Evolutionary conservation across 2,329 filamentous ascomycete genomes (phyloP).

Genomic region (Paracorniculantispora psalliotae): DNA sequence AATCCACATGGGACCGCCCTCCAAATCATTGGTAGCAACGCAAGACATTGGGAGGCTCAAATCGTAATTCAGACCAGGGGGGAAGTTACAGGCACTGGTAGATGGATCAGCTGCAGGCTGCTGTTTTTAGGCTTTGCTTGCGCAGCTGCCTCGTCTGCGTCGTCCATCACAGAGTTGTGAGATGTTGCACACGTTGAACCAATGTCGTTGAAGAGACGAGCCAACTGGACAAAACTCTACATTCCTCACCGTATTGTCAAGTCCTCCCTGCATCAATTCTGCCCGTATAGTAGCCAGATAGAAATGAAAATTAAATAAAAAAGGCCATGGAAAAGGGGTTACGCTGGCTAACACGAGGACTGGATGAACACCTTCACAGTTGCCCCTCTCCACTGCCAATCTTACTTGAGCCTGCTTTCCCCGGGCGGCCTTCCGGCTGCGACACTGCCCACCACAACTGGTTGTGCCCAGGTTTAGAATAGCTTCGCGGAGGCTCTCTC

Average conservation of each 20-base stretch:
- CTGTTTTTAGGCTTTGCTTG: too few species aligned
- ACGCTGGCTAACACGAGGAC: background rate
- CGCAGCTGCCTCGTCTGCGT: too few species aligned
- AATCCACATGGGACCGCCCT: background rate
- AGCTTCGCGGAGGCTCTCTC: too few species aligned
- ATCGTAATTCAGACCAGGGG: background rate
- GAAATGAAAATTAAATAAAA: too few species aligned
- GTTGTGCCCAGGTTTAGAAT: background rate
- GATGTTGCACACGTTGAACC: too few species aligned
- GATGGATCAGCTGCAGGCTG: background rate
- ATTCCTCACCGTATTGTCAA: too few species aligned
- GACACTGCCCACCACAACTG: background rate
- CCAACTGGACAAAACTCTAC: too few species aligned
- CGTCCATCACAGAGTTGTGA: too few species aligned
- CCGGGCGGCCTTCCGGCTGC: background rate
- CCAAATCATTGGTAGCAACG: background rate
- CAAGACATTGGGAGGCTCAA: too few species aligned
- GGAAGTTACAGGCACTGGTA: background rate
- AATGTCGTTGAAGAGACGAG: too few species aligned
- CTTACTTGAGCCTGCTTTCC: conserved; percentile 1
- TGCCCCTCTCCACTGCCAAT: conserved; percentile 11
- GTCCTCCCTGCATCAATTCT: too few species aligned
- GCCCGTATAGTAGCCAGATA: too few species aligned
- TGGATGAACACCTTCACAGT: background rate
- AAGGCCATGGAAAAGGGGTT: background rate